Evolutionary conservation across 345 rosid genomes (phyloP), one percentile per base, ranked within the genome.

Genomic region (Adansonia digitata): DNA sequence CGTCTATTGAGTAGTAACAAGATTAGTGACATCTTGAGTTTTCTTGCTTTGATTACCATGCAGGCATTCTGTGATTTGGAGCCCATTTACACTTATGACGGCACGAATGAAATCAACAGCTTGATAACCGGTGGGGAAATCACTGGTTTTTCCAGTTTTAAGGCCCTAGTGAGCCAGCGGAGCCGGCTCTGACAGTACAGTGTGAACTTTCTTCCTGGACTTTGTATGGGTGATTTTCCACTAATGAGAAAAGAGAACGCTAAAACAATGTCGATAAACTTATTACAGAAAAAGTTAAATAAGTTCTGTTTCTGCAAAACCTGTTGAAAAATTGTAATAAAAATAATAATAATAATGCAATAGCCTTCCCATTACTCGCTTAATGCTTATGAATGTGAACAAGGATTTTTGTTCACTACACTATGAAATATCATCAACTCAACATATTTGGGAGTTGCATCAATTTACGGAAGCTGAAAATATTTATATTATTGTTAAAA

Each of bases 41-140:
- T 20, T 51, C 39, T 64, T 34, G 45, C 4, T 24, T 60, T 42
- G 42, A 5, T 60, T 9, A 10, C 14, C 15, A 35, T 82, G 87
- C 94, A 91, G 99, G 99, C 99, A 69, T 91, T 95, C 79, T 93
- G 99, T 69, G 99, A 93, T 85, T 81, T 95, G 85, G 99, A 95
- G 75, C 99, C 99, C 14, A 93, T 95, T 49, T 88, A 91, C 82
- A 93, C 98, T 11, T 93, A 85, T 40, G 99, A 56, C 10, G 61
- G 61, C 17, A 56, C 61, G 17, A 24, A 92, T 17, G 98, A 95
- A 53, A 93, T 95, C 74, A 95, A 93, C 91, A 89, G 77, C 61
- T 56, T 56, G 61, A 34, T 56, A 11, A 56, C 61, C 10, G 61
- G 91, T 17, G 84, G 99, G 80, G 99, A 93, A 85, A 80, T 95